A percentile compares a stretch with the other conserved stretches of the same genome.
Evolutionary conservation across 1,284 basidiomycete species (phyloP).

Genomic region (Cutaneotrichosporon sp.): DNA sequence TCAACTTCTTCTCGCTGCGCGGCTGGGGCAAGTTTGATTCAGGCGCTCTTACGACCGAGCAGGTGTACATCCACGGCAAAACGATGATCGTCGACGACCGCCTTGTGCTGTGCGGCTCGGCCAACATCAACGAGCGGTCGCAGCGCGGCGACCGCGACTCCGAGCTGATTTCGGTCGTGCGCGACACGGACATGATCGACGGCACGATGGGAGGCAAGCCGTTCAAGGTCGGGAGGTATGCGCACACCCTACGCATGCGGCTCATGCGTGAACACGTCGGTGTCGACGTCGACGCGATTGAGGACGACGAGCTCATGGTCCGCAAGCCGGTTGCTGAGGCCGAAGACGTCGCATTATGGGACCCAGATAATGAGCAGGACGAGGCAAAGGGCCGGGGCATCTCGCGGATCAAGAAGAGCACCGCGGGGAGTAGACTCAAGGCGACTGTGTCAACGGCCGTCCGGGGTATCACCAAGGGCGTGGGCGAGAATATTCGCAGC

Average conservation of each 20-base stretch:
- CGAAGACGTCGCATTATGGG: conserved; percentile 67
- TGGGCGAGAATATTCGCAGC: conserved; percentile 47
- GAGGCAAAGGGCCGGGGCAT: conserved; percentile 39
- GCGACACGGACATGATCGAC: conserved; percentile 96
- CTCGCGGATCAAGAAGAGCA: conserved; percentile 48
- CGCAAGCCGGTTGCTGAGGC: conserved; percentile 60
- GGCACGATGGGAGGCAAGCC: conserved; percentile 90
- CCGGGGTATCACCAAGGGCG: conserved; percentile 43
- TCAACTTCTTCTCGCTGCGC: conserved; percentile 85
- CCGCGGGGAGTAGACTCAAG: conserved; percentile 38
- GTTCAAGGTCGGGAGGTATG: conserved; percentile 94
- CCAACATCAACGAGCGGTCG: conserved; percentile 97
- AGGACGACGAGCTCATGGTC: conserved; percentile 69
- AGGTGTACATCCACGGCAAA: conserved; percentile 88
- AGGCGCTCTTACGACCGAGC: conserved; percentile 84
- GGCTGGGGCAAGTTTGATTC: conserved; percentile 90
- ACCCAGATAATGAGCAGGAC: conserved; percentile 73
- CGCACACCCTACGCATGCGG: conserved; percentile 87
- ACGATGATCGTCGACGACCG: conserved; percentile 89
- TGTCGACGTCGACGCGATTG: conserved; percentile 86
- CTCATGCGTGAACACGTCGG: conserved; percentile 97
- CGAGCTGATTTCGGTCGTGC: conserved; percentile 85
- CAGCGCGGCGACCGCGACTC: conserved; percentile 95
- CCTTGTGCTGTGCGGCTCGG: conserved; percentile 96
- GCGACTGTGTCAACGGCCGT: conserved; percentile 39